Evolutionary conservation across 768 basidiomycete genomes (phyloP).

Genomic region (Suillus subluteus): DNA sequence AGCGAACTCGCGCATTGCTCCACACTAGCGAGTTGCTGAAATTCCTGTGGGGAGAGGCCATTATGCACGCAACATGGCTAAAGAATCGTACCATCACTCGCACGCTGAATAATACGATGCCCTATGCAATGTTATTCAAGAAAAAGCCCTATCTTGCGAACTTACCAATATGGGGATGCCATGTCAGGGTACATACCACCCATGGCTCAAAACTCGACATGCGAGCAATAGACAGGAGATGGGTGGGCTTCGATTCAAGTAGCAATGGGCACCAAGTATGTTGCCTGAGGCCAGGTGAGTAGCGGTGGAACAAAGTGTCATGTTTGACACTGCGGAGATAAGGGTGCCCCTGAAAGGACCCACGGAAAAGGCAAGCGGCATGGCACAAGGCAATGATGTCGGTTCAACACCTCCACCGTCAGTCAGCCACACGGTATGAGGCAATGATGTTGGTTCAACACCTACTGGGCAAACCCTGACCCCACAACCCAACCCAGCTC

Average conservation of each 20-base stretch:
- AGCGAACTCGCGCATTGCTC: constrained; percentile 39
- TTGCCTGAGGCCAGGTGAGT: too few relatives aligned
- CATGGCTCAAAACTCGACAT: too few relatives aligned
- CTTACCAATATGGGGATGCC: not conserved
- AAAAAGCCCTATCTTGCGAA: constrained; percentile 19
- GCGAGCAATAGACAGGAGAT: too few relatives aligned
- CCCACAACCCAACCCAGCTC: too few relatives aligned
- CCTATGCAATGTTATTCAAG: constrained; percentile 19
- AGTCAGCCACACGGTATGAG: too few relatives aligned
- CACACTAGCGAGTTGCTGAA: constrained; percentile 38
- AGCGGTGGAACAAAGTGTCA: constrained; percentile 2
- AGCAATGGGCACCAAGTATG: not conserved
- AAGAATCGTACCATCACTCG: constrained; percentile 37
- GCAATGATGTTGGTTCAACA: not conserved
- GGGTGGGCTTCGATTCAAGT: too few relatives aligned
- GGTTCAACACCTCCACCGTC: too few relatives aligned
- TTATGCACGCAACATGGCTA: constrained; percentile 28
- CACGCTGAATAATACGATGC: constrained; percentile 25
- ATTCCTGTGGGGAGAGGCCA: constrained; percentile 43
- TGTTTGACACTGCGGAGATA: constrained; percentile 4
- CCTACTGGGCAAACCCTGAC: too few relatives aligned
- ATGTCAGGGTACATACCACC: too few relatives aligned
- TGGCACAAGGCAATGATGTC: too few relatives aligned
- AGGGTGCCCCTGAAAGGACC: too few relatives aligned
- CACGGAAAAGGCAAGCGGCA: too few relatives aligned